These are phyloP conservation scores for Protomyces arabidopsidicola DNA, from an alignment of 1,139 yeast genomes.

Conservation along the genomic window DNA sequence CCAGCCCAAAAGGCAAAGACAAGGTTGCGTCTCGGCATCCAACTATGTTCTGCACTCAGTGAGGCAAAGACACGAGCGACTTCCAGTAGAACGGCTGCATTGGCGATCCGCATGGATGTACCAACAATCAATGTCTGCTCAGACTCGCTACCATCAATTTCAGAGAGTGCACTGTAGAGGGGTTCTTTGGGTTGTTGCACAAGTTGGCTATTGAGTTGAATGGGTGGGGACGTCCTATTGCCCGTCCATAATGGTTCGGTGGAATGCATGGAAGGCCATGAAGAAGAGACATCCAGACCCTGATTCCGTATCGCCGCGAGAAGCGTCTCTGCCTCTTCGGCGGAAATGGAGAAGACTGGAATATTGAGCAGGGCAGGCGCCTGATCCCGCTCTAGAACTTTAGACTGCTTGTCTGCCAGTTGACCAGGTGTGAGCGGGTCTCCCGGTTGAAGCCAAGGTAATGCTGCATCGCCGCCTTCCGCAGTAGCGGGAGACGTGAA, in stretches of 20 bases:
- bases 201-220: conserved; percentile 47
- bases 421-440: conserved; percentile 78
- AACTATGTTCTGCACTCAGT: conserved; percentile 58
- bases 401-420: conserved; percentile 46
- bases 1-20: conserved; percentile 87
- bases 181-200: conserved; percentile 58
- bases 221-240: conserved; percentile 41
- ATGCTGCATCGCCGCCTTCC: conserved; percentile 61
- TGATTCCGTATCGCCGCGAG: conserved; percentile 47
- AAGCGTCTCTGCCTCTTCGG: conserved; percentile 58
- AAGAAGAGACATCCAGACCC: conserved; percentile 46
- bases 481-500: conserved; percentile 47
- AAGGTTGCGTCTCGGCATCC: conserved; percentile 81
- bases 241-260: conserved; percentile 21
- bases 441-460: conserved; percentile 65
- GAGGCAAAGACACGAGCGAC: conserved; percentile 66
- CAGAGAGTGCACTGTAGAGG: conserved; percentile 74
- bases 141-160: conserved; percentile 74
- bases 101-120: conserved; percentile 68
- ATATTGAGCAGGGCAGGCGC: conserved; percentile 60
- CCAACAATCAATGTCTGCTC: conserved; percentile 75
- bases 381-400: conserved; percentile 44
- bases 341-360: conserved; percentile 72
- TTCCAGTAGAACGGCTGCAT: conserved; percentile 69
- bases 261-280: conserved; percentile 31